A percentile compares a stretch with the other conserved stretches of the same genome.
Evolutionary conservation across 1,284 basidiomycete genomes (phyloP).

Genomic region (Melampsora americana): DNA sequence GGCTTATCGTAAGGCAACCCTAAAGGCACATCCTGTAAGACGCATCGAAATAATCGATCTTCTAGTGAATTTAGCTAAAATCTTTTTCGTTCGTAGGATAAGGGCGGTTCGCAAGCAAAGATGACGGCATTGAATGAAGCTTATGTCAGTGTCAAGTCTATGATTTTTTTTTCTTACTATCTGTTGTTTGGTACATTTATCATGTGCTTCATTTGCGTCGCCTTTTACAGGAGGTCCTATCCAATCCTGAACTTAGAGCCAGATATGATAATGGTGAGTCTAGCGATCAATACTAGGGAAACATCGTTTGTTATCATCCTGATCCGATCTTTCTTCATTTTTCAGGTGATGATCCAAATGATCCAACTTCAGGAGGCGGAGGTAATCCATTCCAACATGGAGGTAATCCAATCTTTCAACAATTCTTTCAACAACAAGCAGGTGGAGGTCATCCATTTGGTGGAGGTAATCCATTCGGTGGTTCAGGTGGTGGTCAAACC

Average conservation of each 20-base stretch:
- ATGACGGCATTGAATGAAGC: conserved; percentile 96
- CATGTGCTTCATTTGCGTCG: conserved; percentile 13
- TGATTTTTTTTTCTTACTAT: conserved; percentile 56
- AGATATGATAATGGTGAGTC: conserved; percentile 76
- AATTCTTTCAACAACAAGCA: conserved; percentile 45
- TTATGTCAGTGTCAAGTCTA: conserved; percentile 79
- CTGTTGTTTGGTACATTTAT: neutral
- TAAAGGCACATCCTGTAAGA: conserved; percentile 47
- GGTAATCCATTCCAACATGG: conserved; percentile 57
- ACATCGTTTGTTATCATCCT: neutral
- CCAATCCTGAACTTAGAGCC: conserved; percentile 66
- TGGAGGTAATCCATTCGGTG: conserved; percentile 8
- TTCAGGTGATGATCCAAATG: conserved; percentile 80
- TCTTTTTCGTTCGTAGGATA: conserved; percentile 70
- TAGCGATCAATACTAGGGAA: neutral
- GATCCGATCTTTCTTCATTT: neutral
- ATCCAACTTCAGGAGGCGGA: conserved; percentile 63
- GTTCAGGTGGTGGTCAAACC: conserved; percentile 12
- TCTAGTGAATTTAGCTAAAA: neutral
- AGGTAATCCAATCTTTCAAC: conserved; percentile 44
- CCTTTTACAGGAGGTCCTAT: conserved; percentile 7
- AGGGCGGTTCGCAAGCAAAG: conserved; percentile 87
- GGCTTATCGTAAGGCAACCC: conserved; percentile 65
- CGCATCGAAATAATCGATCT: neutral
- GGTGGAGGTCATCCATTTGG: conserved; percentile 36